phyloP scores from a whole-genome alignment of 257 asterid genomes.

The Gynochthodes officinalis region DNA sequence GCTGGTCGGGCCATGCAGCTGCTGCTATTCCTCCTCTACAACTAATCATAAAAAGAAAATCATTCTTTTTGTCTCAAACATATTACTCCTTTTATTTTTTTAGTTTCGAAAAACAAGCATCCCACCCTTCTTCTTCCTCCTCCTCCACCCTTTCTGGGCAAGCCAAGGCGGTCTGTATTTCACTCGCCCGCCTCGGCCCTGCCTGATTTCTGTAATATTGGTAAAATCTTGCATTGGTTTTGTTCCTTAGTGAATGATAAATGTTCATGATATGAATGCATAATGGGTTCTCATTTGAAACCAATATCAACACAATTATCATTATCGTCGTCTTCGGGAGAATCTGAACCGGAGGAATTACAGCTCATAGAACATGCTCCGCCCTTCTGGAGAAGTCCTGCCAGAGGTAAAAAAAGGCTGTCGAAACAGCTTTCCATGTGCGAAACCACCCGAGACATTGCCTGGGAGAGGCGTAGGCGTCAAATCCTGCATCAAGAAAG shows the following conservation, averaged over 20 bases:
- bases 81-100: neutral
- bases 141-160: constrained; percentile 26
- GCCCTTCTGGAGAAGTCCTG: constrained; percentile 63
- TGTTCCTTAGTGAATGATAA: no score
- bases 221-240: no score
- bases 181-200: constrained; percentile 44
- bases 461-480: constrained; percentile 77
- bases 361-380: constrained; percentile 69
- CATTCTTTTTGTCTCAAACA: neutral
- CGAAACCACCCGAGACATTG: constrained; percentile 62
- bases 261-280: no score
- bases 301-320: neutral
- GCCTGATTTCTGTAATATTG: neutral
- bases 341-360: constrained; percentile 55
- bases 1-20: constrained; percentile 21
- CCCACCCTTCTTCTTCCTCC: constrained; percentile 13
- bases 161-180: constrained; percentile 52
- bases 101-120: no score
- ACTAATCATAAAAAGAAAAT: constrained; percentile 15
- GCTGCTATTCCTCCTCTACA: constrained; percentile 16
- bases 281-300: constrained; percentile 19
- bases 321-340: constrained; percentile 26
- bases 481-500: constrained; percentile 42
- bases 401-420: constrained; percentile 32
- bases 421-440: constrained; percentile 78